Base-by-base conservation (phyloP, 202 grass and related monocot genomes). In the Elaeis oleifera region DNA sequence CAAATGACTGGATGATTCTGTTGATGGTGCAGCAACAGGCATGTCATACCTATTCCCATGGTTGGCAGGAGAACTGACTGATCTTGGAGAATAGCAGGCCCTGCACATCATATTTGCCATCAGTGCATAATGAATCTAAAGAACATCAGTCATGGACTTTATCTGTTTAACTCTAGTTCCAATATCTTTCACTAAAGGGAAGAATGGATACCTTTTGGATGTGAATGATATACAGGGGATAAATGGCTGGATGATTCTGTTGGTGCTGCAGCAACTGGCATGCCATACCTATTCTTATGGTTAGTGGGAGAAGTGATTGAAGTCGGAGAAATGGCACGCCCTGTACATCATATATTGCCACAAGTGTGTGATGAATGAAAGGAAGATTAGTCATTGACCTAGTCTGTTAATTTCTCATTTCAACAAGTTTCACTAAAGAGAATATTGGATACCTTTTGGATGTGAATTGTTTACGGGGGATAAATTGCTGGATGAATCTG, bases 141-240 rank as follows among this genome's bases (percentile, higher is more conserved):
- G 36, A 44, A 44, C 36, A 13, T 44, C 36, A 44, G 1, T 44
- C 8, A 44, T 13, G 9, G 6, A 44, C 8, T 44, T 44, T 13
- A 1, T 44, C 36, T 44, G 11, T 44, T 44, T 13, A 3, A 14
- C 36, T 44, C 36, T 44, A 1, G 11, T 44, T 44, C 8, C 36
- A 44, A 44, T 44, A 44, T 44, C 36, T 44, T 44, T 44, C 36
- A 44, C 36, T 44, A 13, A 44, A 44, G 36, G 8, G 11, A 44
- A 44, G 8, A 18, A 71, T 20, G 23, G 14, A 49, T 65, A 63
- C 82, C 54, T 60, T 66, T 17, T 25, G 51, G 26, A 53, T 56
- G 26, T 65, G 71, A 59, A 79, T 85, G 73, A 76, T 50, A 72
- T 61, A 36, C 27, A 67, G 54, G 67, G 26, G 50, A 51, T 69